These are phyloP conservation scores for Acrocalymma vagum DNA, from an alignment of 2,329 filamentous ascomycete genomes.

Conservation along the genomic window DNA sequence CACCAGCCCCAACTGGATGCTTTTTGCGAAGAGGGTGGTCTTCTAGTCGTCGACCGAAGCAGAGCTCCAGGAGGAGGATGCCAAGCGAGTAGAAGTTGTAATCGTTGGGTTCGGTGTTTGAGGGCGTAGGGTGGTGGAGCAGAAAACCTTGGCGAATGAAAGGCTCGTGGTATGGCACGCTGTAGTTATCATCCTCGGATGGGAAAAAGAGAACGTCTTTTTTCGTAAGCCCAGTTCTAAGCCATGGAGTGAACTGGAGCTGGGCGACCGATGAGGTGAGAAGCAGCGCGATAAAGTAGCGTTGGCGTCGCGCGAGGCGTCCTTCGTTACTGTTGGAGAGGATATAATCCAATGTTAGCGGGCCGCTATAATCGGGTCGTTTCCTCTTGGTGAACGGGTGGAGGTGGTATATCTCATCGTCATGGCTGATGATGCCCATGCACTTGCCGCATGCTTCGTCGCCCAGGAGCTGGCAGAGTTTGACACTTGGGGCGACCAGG, in stretches of 20 bases:
- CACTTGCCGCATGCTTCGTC: conserved; percentile 10
- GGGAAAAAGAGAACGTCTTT: conserved; percentile 21
- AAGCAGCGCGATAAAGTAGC: conserved; percentile 25
- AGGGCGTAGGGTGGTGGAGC: conserved; percentile 68
- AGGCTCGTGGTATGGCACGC: conserved; percentile 65
- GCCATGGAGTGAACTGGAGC: conserved; percentile 25
- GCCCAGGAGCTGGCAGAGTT: conserved; percentile 16
- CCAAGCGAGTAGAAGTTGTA: conserved; percentile 26
- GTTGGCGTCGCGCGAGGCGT: conserved; percentile 14
- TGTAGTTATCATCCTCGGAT: conserved; percentile 4
- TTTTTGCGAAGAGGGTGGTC: conserved; percentile 20
- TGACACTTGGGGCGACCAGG: conserved; percentile 2
- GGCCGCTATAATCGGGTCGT: not conserved
- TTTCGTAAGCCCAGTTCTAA: conserved; percentile 16
- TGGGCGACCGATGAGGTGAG: conserved; percentile 25
- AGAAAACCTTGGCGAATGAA: conserved; percentile 75
- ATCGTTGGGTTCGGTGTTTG: conserved; percentile 4
- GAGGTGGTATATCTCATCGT: conserved; percentile 18
- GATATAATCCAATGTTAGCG: conserved; percentile 14
- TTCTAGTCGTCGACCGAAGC: conserved; percentile 22
- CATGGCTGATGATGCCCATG: conserved; percentile 21
- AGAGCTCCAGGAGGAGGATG: conserved; percentile 28
- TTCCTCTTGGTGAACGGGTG: conserved; percentile 13
- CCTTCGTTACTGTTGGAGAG: conserved; percentile 14
- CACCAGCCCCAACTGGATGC: conserved; percentile 6